phyloP scores from a whole-genome alignment of 768 basidiomycete genomes.

The Termitomyces sp. region DNA sequence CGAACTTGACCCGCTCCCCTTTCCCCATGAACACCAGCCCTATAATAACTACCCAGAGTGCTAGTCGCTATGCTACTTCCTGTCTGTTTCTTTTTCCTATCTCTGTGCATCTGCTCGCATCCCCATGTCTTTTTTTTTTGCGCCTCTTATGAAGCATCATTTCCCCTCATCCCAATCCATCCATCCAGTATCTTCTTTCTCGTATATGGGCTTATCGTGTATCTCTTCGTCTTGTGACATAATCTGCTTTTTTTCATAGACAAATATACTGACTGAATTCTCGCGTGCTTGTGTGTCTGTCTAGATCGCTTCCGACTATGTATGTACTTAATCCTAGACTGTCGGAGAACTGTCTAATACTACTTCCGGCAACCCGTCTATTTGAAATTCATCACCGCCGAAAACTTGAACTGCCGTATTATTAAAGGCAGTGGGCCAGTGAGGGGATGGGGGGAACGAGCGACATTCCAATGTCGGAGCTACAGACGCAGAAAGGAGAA shows the following conservation, averaged over 20 bases:
- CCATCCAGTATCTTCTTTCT: conserved; percentile 3
- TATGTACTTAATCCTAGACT: not conserved
- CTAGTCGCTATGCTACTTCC: conserved; percentile 35
- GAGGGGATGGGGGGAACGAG: conserved; percentile 41
- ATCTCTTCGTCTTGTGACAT: conserved; percentile 4
- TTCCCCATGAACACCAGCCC: conserved; percentile 45
- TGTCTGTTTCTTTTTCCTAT: conserved; percentile 22
- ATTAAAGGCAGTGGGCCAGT: conserved; percentile 62
- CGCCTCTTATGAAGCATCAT: conserved; percentile 2
- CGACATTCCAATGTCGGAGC: conserved; percentile 42
- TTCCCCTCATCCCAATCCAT: not conserved
- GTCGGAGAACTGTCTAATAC: not conserved
- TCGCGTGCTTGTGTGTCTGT: not conserved
- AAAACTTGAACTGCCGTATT: conserved; percentile 56
- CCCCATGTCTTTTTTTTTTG: conserved; percentile 14
- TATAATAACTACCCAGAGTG: conserved; percentile 62
- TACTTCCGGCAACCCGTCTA: conserved; percentile 3
- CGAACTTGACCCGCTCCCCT: conserved; percentile 69
- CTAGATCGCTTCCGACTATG: conserved; percentile 5
- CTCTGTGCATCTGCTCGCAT: conserved; percentile 11
- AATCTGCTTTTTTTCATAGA: conserved; percentile 7
- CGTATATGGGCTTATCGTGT: conserved; percentile 7
- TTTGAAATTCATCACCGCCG: conserved; percentile 1
- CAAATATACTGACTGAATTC: not conserved
- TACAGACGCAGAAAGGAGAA: conserved; percentile 18